Evolutionary conservation across 2,329 filamentous ascomycete genomes (phyloP).

Genomic region (Zasmidium citrigriseum): DNA sequence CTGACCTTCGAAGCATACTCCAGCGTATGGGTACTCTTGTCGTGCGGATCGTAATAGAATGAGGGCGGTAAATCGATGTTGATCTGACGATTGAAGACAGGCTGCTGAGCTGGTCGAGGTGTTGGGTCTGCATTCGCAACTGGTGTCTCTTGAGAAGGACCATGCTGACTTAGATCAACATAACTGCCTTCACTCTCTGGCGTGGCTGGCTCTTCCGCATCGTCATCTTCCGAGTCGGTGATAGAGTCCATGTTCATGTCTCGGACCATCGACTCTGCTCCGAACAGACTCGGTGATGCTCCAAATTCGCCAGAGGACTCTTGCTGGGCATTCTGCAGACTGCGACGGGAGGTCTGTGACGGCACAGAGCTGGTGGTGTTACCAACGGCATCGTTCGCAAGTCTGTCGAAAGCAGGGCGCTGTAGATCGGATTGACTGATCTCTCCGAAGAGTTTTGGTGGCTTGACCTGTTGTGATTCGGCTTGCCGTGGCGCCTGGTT

Average conservation of each 20-base stretch:
- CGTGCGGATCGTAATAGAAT: constrained; percentile 46
- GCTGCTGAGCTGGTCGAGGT: constrained; percentile 25
- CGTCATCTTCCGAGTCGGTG: constrained; percentile 13
- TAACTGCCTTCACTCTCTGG: constrained; percentile 27
- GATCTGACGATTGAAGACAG: constrained; percentile 45
- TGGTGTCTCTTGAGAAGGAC: constrained; percentile 15
- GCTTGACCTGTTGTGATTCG: constrained; percentile 16
- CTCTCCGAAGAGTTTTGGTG: constrained; percentile 60
- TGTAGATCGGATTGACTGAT: constrained; percentile 57
- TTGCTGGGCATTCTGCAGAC: constrained; percentile 5
- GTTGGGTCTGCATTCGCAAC: constrained; percentile 23
- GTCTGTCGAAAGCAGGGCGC: constrained; percentile 44
- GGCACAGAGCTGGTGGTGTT: constrained; percentile 7
- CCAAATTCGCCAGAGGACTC: not conserved
- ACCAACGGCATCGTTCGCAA: constrained; percentile 1
- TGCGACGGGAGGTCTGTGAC: constrained; percentile 1
- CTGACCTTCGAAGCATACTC: constrained; percentile 50
- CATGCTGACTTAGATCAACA: constrained; percentile 6
- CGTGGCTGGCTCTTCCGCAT: constrained; percentile 35
- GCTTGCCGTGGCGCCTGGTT: constrained; percentile 11
- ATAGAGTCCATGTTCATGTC: constrained; percentile 49
- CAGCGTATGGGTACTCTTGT: constrained; percentile 47
- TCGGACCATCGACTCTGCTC: constrained; percentile 50
- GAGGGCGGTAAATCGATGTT: constrained; percentile 46
- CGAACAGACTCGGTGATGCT: constrained; percentile 44